A percentile compares a stretch with the other conserved stretches of the same genome.
phyloP scores from a whole-genome alignment of 805 yeast genomes.

The Sporopachydermia lactativora region DNA sequence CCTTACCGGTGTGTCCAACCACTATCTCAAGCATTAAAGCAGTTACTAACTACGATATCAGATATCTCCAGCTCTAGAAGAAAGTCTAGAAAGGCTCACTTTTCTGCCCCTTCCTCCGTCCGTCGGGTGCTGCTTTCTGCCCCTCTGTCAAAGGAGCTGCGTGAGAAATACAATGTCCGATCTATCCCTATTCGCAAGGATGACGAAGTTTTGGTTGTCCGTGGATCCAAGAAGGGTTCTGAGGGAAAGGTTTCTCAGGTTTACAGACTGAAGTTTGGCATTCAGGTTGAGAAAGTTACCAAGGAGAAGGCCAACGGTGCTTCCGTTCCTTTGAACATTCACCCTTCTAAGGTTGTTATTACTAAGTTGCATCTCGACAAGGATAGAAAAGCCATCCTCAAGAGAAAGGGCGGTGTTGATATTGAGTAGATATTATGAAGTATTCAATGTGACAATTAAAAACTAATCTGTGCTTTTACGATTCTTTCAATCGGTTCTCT shows the following conservation, averaged over 20 bases:
- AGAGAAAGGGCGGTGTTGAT: slow-evolving; percentile 92
- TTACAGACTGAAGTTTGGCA: slow-evolving; percentile 95
- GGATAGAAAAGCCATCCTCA: slow-evolving; percentile 96
- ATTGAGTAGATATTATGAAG: slow-evolving; percentile 48
- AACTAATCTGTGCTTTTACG: slow-evolving; percentile 1
- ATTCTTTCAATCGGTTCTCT: no score
- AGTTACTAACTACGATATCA: slow-evolving; percentile 23
- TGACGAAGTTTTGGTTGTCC: slow-evolving; percentile 88
- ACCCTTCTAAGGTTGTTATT: slow-evolving; percentile 98
- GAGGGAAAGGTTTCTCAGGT: slow-evolving; percentile 97
- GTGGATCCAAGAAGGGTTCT: slow-evolving; percentile 99
- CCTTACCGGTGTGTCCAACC: slow-evolving; percentile 2
- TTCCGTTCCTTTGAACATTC: slow-evolving; percentile 90
- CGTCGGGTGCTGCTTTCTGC: slow-evolving; percentile 95
- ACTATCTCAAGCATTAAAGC: not conserved
- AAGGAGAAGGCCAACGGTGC: slow-evolving; percentile 98
- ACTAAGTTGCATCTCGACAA: slow-evolving; percentile 97
- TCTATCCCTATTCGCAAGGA: slow-evolving; percentile 96
- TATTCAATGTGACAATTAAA: slow-evolving; percentile 6
- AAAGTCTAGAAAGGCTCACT: slow-evolving; percentile 99
- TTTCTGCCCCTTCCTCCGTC: slow-evolving; percentile 91
- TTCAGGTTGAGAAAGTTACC: slow-evolving; percentile 94
- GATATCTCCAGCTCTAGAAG: slow-evolving; percentile 99
- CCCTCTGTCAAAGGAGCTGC: slow-evolving; percentile 97
- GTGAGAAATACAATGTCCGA: slow-evolving; percentile 92